Conservation (phyloP, 2,329 filamentous ascomycete species). For the Alternaria rosae region DNA sequence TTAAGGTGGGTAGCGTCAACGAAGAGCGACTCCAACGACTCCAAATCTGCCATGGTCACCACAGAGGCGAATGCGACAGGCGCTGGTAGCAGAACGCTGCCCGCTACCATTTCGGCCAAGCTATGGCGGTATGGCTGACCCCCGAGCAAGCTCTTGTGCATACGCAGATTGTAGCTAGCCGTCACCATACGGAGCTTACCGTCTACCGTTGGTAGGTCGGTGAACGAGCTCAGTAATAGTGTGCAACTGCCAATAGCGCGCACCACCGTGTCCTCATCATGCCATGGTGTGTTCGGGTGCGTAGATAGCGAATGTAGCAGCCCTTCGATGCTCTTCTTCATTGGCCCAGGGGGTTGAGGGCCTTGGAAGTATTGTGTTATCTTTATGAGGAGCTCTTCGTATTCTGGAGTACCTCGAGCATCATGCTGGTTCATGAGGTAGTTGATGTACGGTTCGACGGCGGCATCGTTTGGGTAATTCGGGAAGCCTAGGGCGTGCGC, state of each 20-base stretch:
- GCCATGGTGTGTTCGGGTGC: not conserved
- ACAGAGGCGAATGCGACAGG: not conserved
- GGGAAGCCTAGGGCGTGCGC: conserved; percentile 19
- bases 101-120: not conserved
- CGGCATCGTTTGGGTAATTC: conserved; percentile 8
- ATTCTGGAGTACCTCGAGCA: conserved; percentile 14
- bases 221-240: not conserved
- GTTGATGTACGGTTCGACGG: conserved; percentile 26
- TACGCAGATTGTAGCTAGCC: not conserved
- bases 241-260: not conserved
- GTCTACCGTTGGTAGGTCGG: not conserved
- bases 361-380: not conserved
- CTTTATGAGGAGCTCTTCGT: not conserved
- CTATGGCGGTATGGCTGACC: not conserved
- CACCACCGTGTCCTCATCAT: not conserved
- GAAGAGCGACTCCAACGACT: not conserved
- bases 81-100: not conserved
- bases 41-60: not conserved
- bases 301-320: not conserved
- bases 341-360: not conserved
- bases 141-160: not conserved
- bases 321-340: not conserved
- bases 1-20: conserved; percentile 17
- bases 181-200: not conserved
- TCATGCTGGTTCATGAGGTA: conserved; percentile 26